phyloP scores from a whole-genome alignment of 768 basidiomycete genomes.

The Rhodosporidiobolus odoratus region DNA sequence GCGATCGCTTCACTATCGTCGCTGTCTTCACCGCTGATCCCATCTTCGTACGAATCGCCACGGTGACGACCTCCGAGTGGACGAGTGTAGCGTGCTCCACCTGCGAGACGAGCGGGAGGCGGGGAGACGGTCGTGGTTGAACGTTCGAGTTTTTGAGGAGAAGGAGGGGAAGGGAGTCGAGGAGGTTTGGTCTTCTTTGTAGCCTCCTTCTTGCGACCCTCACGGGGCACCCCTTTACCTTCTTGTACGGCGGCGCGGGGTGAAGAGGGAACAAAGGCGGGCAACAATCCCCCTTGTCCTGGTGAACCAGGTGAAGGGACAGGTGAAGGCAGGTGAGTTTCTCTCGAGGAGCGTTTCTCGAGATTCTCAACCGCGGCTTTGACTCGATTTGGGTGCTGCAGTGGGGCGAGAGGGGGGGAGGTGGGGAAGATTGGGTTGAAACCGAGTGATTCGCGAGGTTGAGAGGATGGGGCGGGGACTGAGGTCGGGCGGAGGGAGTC shows the following conservation, averaged over 20 bases:
- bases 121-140: constrained; percentile 13
- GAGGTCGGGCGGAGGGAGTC: neutral
- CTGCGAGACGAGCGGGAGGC: neutral
- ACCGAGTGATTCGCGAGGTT: constrained; percentile 1
- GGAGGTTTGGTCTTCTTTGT: neutral
- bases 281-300: too few species aligned
- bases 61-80: constrained; percentile 3
- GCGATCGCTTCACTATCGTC: constrained; percentile 9
- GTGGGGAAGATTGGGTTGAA: constrained; percentile 17
- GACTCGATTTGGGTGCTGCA: constrained; percentile 29
- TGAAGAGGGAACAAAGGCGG: neutral
- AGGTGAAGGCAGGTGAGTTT: neutral
- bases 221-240: too few species aligned
- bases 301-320: neutral
- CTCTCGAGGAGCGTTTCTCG: constrained; percentile 1
- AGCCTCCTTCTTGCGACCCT: neutral
- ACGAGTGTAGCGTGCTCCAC: neutral
- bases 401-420: constrained; percentile 2
- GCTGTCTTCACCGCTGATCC: neutral
- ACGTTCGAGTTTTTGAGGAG: constrained; percentile 18
- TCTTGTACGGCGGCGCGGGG: neutral
- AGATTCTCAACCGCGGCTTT: constrained; percentile 25
- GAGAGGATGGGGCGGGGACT: neutral
- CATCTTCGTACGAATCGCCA: neutral
- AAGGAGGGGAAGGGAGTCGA: constrained; percentile 3